phyloP scores from a whole-genome alignment of 257 asterid genomes.

The Solanum arcanum region DNA sequence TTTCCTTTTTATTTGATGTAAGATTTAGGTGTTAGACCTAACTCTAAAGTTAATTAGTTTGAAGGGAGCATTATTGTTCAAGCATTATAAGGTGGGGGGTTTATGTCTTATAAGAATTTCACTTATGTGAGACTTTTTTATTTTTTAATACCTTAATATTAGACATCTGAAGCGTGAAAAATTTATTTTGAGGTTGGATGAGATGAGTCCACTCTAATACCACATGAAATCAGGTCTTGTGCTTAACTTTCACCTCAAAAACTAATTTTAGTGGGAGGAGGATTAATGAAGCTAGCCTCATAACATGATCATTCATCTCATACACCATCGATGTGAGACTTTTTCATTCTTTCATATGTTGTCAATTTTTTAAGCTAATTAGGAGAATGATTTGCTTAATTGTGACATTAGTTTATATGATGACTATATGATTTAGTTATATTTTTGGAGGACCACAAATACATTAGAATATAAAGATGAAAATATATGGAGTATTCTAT shows the following conservation, averaged over 20 bases:
- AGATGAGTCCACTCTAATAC: background rate
- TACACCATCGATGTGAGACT: background rate
- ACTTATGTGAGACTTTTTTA: background rate
- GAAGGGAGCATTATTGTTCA: background rate
- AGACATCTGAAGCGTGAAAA: background rate
- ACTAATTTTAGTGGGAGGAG: background rate
- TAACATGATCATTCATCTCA: too few relatives aligned
- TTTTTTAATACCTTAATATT: background rate
- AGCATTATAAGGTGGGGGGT: fast-evolving
- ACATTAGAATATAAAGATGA: background rate
- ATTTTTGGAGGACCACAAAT: background rate
- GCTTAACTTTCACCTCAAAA: background rate
- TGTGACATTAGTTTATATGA: background rate
- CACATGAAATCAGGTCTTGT: background rate
- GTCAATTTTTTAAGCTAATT: background rate
- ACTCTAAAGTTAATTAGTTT: background rate
- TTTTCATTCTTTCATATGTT: too few relatives aligned
- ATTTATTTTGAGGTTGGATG: background rate
- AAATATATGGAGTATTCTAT: background rate
- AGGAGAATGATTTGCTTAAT: background rate
- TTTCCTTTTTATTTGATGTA: background rate
- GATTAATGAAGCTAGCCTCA: background rate
- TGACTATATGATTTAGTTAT: background rate
- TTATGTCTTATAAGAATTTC: background rate
- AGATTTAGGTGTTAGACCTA: background rate